These are phyloP conservation scores for Acanthamoeba sp. DNA, from an alignment of 208 protist genomes.

Conservation along the genomic window DNA sequence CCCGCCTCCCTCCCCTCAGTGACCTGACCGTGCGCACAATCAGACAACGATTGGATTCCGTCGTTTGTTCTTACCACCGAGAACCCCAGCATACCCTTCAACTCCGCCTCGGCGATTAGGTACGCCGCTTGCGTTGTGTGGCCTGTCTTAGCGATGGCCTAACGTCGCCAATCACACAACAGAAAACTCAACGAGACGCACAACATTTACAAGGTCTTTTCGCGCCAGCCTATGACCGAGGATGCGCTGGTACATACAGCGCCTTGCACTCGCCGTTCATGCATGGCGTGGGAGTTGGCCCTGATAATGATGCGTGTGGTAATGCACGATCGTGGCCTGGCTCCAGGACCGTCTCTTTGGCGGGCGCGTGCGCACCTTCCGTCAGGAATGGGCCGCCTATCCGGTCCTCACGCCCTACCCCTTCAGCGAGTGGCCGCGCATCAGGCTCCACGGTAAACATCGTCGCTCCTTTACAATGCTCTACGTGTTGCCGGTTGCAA, in stretches of 20 bases:
- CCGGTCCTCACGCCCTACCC: constrained; percentile 6
- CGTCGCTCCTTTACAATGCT: too few relatives aligned
- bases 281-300: too few relatives aligned
- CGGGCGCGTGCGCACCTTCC: background rate
- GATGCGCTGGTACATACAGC: constrained; percentile 2
- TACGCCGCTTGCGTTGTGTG: background rate
- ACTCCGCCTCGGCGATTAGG: constrained; percentile 18
- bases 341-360: background rate
- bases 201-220: constrained; percentile 63
- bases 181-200: constrained; percentile 25
- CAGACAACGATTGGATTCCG: background rate
- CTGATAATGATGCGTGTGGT: too few relatives aligned
- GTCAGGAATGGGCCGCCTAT: constrained; percentile 23
- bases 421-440: background rate
- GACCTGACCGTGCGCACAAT: background rate
- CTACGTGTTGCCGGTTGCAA: too few relatives aligned
- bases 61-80: background rate
- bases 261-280: too few relatives aligned
- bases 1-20: too few relatives aligned
- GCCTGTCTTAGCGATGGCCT: too few relatives aligned
- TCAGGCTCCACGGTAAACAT: background rate
- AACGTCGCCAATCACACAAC: too few relatives aligned
- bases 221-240: background rate
- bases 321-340: background rate
- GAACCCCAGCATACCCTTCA: constrained; percentile 2